Evolutionary conservation across 139 green algal species (phyloP).

Genomic region (Closterium sp.): DNA sequence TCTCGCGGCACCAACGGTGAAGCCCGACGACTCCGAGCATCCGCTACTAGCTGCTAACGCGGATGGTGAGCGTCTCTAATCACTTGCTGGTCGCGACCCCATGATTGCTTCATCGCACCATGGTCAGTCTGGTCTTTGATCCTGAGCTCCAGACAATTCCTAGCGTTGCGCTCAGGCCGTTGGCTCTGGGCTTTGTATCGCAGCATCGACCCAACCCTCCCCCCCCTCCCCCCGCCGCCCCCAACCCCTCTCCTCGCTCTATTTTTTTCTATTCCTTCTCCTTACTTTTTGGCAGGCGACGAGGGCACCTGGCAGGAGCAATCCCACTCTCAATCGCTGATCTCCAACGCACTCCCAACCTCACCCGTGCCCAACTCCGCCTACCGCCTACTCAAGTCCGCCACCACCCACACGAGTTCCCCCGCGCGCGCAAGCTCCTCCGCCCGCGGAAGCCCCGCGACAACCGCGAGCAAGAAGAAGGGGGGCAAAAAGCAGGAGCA

Average conservation of each 20-base stretch:
- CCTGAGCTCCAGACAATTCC: no score
- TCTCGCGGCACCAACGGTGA: not conserved
- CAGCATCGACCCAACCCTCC: not conserved
- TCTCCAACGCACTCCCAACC: not conserved
- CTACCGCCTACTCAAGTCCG: not conserved
- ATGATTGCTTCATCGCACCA: no score
- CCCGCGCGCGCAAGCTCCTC: not conserved
- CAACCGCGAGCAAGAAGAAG: not conserved
- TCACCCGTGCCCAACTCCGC: not conserved
- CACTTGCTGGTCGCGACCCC: no score
- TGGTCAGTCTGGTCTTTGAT: no score
- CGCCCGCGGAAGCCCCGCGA: not conserved
- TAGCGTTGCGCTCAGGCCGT: no score
- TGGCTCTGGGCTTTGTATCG: no score
- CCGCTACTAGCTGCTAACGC: not conserved
- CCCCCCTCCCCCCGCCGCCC: no score
- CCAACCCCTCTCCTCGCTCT: no score
- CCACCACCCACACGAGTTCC: no score
- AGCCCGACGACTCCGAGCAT: not conserved
- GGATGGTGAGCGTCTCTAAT: not conserved
- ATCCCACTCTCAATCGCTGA: not conserved
- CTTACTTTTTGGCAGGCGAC: not conserved
- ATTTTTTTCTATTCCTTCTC: no score
- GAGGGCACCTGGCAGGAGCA: not conserved
- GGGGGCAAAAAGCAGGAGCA: not conserved